A percentile compares a stretch with the other conserved stretches of the same genome.
These are phyloP conservation scores for Teratosphaeria epicoccoides DNA, from an alignment of 2,329 filamentous ascomycete genomes.

Conservation along the genomic window DNA sequence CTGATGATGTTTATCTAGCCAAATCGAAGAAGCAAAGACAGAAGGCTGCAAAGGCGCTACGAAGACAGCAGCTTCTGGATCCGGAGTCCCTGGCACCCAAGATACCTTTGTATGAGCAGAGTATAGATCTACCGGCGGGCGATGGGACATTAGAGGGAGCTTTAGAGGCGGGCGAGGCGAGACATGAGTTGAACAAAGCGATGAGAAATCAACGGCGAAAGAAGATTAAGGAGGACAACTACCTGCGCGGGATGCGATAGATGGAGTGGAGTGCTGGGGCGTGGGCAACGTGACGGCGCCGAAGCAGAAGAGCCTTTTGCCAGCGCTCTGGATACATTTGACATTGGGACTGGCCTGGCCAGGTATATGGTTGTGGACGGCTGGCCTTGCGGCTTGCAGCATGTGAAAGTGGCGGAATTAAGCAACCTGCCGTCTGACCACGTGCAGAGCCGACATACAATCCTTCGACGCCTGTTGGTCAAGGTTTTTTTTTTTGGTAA, in stretches of 20 bases:
- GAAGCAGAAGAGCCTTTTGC: not conserved
- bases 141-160: conserved; percentile 40
- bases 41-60: conserved; percentile 55
- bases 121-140: conserved; percentile 55
- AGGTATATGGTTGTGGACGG: too few species aligned
- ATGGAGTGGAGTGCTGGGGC: not conserved
- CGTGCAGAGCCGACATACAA: not conserved
- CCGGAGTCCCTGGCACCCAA: conserved; percentile 51
- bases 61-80: conserved; percentile 54
- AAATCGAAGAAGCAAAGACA: conserved; percentile 77
- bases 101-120: conserved; percentile 67
- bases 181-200: conserved; percentile 55
- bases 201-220: conserved; percentile 66
- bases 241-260: conserved; percentile 44
- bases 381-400: not conserved
- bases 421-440: not conserved
- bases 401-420: not conserved
- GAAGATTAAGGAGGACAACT: conserved; percentile 76
- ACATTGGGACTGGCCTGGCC: not conserved
- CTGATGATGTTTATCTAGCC: conserved; percentile 36
- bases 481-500: not conserved
- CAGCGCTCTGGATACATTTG: not conserved
- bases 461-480: not conserved
- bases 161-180: conserved; percentile 37
- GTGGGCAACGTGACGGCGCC: not conserved